Conservation (phyloP, 2,329 filamentous ascomycete genomes). For the Penicillium sumatraense region DNA sequence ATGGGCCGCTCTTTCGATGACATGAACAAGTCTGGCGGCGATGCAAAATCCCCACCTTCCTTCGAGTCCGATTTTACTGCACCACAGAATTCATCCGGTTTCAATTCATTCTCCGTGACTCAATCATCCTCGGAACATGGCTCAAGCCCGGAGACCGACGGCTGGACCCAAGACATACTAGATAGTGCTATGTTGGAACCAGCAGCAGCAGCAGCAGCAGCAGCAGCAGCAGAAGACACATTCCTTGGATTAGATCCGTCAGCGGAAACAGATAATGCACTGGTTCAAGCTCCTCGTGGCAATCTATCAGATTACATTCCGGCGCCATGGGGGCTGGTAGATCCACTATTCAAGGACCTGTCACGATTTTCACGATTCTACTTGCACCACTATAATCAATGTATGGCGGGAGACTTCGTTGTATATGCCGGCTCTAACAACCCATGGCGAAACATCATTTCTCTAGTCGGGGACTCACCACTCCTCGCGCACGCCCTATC, state of each 20-base stretch:
- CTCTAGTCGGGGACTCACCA: conserved; percentile 50
- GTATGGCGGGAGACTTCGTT: conserved; percentile 51
- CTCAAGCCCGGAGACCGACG: conserved; percentile 23
- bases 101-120: conserved; percentile 13
- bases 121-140: conserved; percentile 20
- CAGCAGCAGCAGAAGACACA: conserved; percentile 1
- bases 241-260: not conserved
- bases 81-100: not conserved
- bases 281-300: conserved; percentile 21
- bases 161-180: conserved; percentile 14
- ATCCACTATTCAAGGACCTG: conserved; percentile 54
- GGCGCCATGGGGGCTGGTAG: conserved; percentile 47
- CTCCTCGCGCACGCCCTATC: conserved; percentile 53
- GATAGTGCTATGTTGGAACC: conserved; percentile 1
- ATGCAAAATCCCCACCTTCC: conserved; percentile 4
- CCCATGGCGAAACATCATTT: conserved; percentile 54
- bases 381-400: conserved; percentile 48
- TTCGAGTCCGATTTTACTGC: not conserved
- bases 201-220: conserved; percentile 4
- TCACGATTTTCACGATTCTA: conserved; percentile 51
- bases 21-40: conserved; percentile 21
- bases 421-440: conserved; percentile 54
- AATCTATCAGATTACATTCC: conserved; percentile 26
- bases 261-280: conserved; percentile 13
- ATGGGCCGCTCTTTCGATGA: conserved; percentile 58